Base-by-base conservation (phyloP, 139 green algal species). In the Picochlorum sp. region DNA sequence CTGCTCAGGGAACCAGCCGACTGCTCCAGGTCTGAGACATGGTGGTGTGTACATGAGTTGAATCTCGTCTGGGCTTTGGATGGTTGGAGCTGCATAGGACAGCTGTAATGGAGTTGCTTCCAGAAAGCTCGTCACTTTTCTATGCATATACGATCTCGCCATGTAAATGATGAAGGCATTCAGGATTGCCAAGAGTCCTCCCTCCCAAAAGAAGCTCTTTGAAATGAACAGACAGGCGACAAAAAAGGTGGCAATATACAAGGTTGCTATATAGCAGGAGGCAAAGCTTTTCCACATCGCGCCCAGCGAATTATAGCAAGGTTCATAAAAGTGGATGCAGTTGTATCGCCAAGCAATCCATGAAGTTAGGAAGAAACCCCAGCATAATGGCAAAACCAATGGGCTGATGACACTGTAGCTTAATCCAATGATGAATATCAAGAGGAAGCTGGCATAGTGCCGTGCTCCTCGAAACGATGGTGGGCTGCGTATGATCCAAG, bases 281-380 rank as follows among this genome's bases (percentile, higher is more conserved):
- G 16, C 16, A 15, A 45, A 62, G 41, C 0, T 24, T 45, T 45
- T 14, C n/a, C 16, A 47, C 15, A 62, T 45, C 0, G 10, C n/a
- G 1, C 56, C 56, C 6, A 15, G 1, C 4, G 26, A 21, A 20
- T 62, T 32, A 28, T 45, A 47, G 26, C 26, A 47, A 23, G 56
- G 56, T 21, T 62, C 26, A 21, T 62, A 62, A 47, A 62, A 62
- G 30, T 62, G 30, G 6, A 62, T 62, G 26, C 26, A 30, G 44
- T 45, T 24, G 30, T 47, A 62, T 45, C 56, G 41, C 56, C 56
- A 62, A 47, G 56, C 24, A 14, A 62, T 28, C 24, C 24, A 62
- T 7, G 26, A 18, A 9, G 56, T 62, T 0, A 62, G n/a, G 30
- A 62, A 62, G 56, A 47, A 62, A 16, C 16, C 28, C 21, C 14